Evolutionary conservation across 306 rosid genomes (phyloP).

Genomic region (Citrullus amarus): DNA sequence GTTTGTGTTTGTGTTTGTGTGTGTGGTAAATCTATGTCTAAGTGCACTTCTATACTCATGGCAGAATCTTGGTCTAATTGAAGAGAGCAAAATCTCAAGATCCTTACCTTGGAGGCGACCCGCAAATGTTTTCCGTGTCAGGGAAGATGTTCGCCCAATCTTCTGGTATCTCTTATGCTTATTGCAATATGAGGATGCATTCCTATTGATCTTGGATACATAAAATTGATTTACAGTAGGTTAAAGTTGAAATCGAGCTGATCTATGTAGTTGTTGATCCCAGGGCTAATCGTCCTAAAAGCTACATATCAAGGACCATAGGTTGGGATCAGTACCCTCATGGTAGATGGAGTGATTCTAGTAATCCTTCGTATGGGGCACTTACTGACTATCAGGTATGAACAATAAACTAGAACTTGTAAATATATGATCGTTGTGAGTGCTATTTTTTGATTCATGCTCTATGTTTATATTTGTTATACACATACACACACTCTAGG

Average conservation of each 20-base stretch:
- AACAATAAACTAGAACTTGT: background rate
- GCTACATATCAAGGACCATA: conserved; percentile 86
- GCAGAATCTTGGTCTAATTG: conserved; percentile 92
- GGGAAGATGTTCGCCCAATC: conserved; percentile 87
- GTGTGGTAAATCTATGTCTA: background rate
- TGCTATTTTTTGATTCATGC: background rate
- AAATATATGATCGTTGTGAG: background rate
- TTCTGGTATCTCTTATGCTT: conserved; percentile 45
- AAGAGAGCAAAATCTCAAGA: conserved; percentile 69
- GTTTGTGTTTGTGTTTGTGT: too few relatives aligned
- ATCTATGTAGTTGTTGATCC: conserved; percentile 17
- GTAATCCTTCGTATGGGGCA: conserved; percentile 87
- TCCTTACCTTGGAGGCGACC: conserved; percentile 89
- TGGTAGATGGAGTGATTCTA: conserved; percentile 91
- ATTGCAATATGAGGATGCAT: conserved; percentile 3
- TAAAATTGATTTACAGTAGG: background rate
- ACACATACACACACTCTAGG: background rate
- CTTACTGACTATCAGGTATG: conserved; percentile 77
- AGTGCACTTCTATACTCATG: conserved; percentile 5
- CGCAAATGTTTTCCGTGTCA: conserved; percentile 64
- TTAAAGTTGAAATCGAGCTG: conserved; percentile 14
- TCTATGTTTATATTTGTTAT: background rate
- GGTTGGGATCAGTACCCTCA: conserved; percentile 98
- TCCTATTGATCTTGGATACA: background rate
- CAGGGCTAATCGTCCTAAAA: conserved; percentile 98